These are phyloP conservation scores for Rhizopogon parksii DNA, from an alignment of 1,284 basidiomycete genomes.

Conservation along the genomic window DNA sequence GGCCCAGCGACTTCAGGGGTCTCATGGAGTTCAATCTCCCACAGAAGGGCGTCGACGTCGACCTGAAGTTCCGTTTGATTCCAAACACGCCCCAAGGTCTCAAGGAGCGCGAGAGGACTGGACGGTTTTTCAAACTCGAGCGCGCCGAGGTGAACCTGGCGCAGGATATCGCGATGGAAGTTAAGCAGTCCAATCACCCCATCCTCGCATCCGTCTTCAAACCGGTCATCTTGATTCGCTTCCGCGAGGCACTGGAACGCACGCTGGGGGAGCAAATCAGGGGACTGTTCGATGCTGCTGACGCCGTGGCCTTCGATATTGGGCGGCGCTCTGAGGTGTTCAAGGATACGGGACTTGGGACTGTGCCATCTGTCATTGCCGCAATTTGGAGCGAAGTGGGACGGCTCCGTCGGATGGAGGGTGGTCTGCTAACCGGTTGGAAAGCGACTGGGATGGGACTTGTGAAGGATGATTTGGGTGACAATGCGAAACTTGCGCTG, in stretches of 20 bases:
- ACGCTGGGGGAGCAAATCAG: constrained; percentile 50
- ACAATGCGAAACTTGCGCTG: constrained; percentile 47
- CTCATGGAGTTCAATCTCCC: constrained; percentile 55
- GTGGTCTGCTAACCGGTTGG: constrained; percentile 38
- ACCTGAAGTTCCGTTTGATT: constrained; percentile 56
- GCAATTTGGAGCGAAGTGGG: constrained; percentile 64
- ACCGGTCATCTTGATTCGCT: constrained; percentile 47
- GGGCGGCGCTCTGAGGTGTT: constrained; percentile 53
- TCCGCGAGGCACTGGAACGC: constrained; percentile 51
- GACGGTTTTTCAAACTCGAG: constrained; percentile 53
- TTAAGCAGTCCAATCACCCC: constrained; percentile 56
- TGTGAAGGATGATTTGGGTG: constrained; percentile 37
- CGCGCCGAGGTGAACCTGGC: constrained; percentile 43
- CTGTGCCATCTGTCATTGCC: constrained; percentile 41
- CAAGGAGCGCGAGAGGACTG: constrained; percentile 35
- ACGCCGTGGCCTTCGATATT: constrained; percentile 52
- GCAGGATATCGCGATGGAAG: constrained; percentile 43
- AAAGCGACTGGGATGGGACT: constrained; percentile 55
- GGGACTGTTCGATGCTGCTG: constrained; percentile 41
- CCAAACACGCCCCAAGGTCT: constrained; percentile 39
- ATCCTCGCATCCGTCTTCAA: constrained; percentile 54
- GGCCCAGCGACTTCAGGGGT: constrained; percentile 52
- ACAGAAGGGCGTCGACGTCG: constrained; percentile 57
- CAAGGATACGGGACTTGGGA: constrained; percentile 49
- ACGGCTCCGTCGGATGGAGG: constrained; percentile 36